Percentiles rank a stretch among this genome's conserved stretches.
Evolutionary conservation across 2,329 filamentous ascomycete species (phyloP).

Genomic region (Allantophomopsis lycopodina): DNA sequence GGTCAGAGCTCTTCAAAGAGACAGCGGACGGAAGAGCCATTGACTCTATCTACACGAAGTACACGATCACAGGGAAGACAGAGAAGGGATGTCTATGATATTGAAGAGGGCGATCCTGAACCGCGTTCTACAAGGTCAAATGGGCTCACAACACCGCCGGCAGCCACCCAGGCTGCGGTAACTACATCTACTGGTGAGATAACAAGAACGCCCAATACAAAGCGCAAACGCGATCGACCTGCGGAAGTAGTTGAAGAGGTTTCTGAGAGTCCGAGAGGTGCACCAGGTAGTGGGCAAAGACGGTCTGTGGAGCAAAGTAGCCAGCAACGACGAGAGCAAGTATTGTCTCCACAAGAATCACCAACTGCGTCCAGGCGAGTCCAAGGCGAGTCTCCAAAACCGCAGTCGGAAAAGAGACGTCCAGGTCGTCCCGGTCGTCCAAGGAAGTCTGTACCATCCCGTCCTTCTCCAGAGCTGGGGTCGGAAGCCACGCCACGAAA

Average conservation of each 20-base stretch:
- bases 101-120: background rate
- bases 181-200: conserved; percentile 1
- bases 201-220: conserved; percentile 4
- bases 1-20: conserved; percentile 18
- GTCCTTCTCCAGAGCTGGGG: conserved; percentile 1
- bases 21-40: conserved; percentile 13
- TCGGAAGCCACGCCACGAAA: background rate
- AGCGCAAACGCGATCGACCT: conserved; percentile 1
- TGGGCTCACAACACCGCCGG: background rate
- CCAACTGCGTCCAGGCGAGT: background rate
- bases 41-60: conserved; percentile 9
- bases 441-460: background rate
- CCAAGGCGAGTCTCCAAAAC: background rate
- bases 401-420: background rate
- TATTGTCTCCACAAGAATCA: no score
- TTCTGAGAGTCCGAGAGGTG: conserved; percentile 36
- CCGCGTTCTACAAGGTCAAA: background rate
- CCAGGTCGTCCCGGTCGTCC: no score
- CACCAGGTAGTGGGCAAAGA: conserved; percentile 40
- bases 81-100: conserved; percentile 5
- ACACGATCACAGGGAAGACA: conserved; percentile 11
- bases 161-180: background rate
- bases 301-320: conserved; percentile 22
- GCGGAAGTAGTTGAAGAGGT: conserved; percentile 25
- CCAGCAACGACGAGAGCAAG: no score